Evolutionary conservation across 192 early-diverging fungal genomes (phyloP).

Genomic region (Coemansia sp.): DNA sequence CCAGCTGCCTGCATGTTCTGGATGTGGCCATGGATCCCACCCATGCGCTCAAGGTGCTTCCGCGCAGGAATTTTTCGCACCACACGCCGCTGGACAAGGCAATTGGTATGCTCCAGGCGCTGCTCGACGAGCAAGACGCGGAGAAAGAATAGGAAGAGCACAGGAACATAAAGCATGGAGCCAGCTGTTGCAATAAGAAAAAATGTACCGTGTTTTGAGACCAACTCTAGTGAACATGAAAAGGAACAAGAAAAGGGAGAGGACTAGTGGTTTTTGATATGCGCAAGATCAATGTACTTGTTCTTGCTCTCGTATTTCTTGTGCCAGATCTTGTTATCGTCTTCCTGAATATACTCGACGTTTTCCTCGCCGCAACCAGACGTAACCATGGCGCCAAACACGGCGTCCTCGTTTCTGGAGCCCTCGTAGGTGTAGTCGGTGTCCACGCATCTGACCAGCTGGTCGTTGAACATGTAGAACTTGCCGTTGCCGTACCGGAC

Average conservation of each 20-base stretch:
- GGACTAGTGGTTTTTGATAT: conserved; percentile 41
- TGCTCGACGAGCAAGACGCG: conserved; percentile 49
- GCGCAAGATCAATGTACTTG: conserved; percentile 42
- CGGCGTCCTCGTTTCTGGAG: conserved; percentile 32
- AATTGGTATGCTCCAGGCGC: conserved; percentile 58
- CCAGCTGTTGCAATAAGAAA: no score
- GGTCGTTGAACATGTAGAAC: conserved; percentile 52
- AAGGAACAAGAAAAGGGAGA: background rate
- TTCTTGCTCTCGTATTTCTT: conserved; percentile 43
- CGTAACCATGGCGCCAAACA: conserved; percentile 52
- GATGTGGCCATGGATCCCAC: conserved; percentile 80
- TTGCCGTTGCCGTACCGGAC: conserved; percentile 47
- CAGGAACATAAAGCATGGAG: no score
- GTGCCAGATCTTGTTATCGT: conserved; percentile 50
- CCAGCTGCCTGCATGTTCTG: conserved; percentile 86
- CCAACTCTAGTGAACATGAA: background rate
- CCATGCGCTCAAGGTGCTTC: conserved; percentile 83
- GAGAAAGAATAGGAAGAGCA: background rate
- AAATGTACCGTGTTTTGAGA: no score
- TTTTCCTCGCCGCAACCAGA: conserved; percentile 38
- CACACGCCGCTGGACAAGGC: conserved; percentile 80
- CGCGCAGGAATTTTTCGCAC: conserved; percentile 83
- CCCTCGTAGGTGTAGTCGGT: conserved; percentile 24
- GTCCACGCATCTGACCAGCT: conserved; percentile 32
- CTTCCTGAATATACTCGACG: conserved; percentile 29